Evolutionary conservation across 176 grass and related monocot genomes (phyloP), one percentile per base, ranked within the genome.

Genomic region (Oryza glumipatula): DNA sequence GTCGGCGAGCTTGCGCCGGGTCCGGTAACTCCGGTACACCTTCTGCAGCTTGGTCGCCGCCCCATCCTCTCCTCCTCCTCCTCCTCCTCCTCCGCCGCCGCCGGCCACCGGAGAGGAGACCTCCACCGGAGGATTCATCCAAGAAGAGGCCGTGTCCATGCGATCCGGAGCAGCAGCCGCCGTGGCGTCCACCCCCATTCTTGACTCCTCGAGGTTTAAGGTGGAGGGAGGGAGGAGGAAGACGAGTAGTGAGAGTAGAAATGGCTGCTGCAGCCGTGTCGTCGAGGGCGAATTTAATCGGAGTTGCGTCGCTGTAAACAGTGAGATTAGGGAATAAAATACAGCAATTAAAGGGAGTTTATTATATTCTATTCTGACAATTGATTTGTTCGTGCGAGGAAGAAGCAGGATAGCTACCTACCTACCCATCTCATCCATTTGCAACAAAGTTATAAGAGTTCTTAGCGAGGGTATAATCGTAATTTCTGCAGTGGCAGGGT

Each of bases 11-110:
- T 86, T 89, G 77, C 93, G 91, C 8, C 96, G 82, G 36, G 96
- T 98, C 22, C 96, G 96, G 85, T 98, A 98, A 88, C 96, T 92
- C 70, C 96, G 88, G 77, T 98, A 98, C 26, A 91, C 83, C 93
- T 95, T 98, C 88, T 98, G 96, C 51, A 98, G 28, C 89, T 90
- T 98, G 67, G 93, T 98, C 5, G 93, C 95, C 1, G 95, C 95
- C 64, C 82, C 84, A 90, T 81, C 80, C 67, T 19, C 52, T 2
- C 52, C 71, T 74, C 70, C 75, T 8, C 70, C 52, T 2, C 52
- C 52, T 2, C 52, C 52, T 2, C 52, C 52, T 2, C 52, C 85
- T 11, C 52, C 36, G 48, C 32, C 68, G 4, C 32, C 2, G 21
- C 11, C 83, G 4, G 58, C 45, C 78, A 36, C 45, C 28, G 78